phyloP scores from a whole-genome alignment of 2,329 filamentous ascomycete species.

The Aspergillus pseudotamarii region DNA sequence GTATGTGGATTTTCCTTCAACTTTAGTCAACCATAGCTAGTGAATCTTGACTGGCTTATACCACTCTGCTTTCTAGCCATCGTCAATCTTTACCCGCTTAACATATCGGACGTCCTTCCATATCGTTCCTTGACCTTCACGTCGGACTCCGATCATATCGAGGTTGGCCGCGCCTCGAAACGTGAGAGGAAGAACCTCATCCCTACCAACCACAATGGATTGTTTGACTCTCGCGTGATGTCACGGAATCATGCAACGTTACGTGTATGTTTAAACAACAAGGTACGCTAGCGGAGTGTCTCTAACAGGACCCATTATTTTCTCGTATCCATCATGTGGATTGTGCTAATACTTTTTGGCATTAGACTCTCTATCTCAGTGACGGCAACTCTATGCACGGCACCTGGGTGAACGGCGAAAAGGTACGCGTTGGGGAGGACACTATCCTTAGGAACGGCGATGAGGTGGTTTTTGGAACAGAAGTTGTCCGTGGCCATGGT shows the following conservation, averaged over 20 bases:
- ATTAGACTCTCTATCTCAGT: slow-evolving; percentile 50
- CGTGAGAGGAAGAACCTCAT: slow-evolving; percentile 39
- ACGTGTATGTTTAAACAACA: slow-evolving; percentile 26
- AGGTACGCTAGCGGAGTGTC: slow-evolving; percentile 25
- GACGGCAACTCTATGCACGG: slow-evolving; percentile 66
- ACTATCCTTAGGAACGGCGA: slow-evolving; percentile 43
- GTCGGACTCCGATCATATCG: slow-evolving; percentile 27
- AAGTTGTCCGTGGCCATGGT: slow-evolving; percentile 53
- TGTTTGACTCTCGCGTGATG: slow-evolving; percentile 52
- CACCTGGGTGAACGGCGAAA: slow-evolving; percentile 56
- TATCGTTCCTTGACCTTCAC: slow-evolving; percentile 38
- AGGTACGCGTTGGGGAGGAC: slow-evolving; percentile 41
- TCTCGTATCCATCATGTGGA: neutral
- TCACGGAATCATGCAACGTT: slow-evolving; percentile 50
- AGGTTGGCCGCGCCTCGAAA: slow-evolving; percentile 48
- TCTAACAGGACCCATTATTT: neutral
- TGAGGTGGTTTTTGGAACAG: slow-evolving; percentile 49
- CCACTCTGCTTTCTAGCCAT: slow-evolving; percentile 28
- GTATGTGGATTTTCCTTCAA: slow-evolving; percentile 18
- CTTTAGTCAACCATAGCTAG: neutral
- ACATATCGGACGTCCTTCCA: slow-evolving; percentile 26
- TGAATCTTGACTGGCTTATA: slow-evolving; percentile 12
- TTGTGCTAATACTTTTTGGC: neutral
- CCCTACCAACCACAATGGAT: slow-evolving; percentile 43
- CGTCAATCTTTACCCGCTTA: slow-evolving; percentile 36